These are phyloP conservation scores for Epichloe uncinata DNA, from an alignment of 2,329 filamentous ascomycete genomes.

Conservation along the genomic window DNA sequence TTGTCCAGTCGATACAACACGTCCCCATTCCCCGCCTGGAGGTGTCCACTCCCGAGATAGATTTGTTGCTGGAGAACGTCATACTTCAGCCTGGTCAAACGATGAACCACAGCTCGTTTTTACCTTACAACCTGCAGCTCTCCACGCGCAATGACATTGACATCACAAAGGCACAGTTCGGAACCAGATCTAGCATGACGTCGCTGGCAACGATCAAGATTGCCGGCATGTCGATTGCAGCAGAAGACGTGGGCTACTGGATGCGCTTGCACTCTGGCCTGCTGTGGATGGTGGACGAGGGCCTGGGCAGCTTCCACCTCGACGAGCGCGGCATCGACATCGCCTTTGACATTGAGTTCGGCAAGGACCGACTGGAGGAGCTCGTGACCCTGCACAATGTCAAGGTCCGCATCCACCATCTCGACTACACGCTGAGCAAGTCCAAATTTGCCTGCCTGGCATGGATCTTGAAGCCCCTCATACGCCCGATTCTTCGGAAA, in stretches of 20 bases:
- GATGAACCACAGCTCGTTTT: slow-evolving; percentile 74
- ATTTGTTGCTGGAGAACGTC: slow-evolving; percentile 79
- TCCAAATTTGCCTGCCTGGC: slow-evolving; percentile 65
- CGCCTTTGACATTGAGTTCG: slow-evolving; percentile 71
- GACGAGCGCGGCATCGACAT: slow-evolving; percentile 83
- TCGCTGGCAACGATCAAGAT: slow-evolving; percentile 67
- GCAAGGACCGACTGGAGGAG: slow-evolving; percentile 63
- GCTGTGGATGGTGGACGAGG: slow-evolving; percentile 64
- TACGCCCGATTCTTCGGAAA: slow-evolving; percentile 68
- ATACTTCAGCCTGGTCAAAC: slow-evolving; percentile 80
- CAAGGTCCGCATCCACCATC: slow-evolving; percentile 71
- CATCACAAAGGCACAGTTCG: slow-evolving; percentile 56
- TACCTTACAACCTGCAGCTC: slow-evolving; percentile 70
- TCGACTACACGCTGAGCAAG: slow-evolving; percentile 63
- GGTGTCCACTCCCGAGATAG: slow-evolving; percentile 67
- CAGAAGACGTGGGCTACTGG: slow-evolving; percentile 84
- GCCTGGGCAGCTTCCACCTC: slow-evolving; percentile 72
- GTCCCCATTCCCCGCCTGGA: slow-evolving; percentile 86
- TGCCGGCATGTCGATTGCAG: slow-evolving; percentile 70
- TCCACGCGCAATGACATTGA: slow-evolving; percentile 80
- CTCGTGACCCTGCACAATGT: slow-evolving; percentile 67
- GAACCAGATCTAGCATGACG: slow-evolving; percentile 50
- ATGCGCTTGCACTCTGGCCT: slow-evolving; percentile 65
- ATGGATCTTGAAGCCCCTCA: slow-evolving; percentile 73
- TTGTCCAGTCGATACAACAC: slow-evolving; percentile 69